A percentile compares a stretch with the other conserved stretches of the same genome.
These are phyloP conservation scores for Plasmodium vivax DNA, from an alignment of 169 alveolate genomes.

Conservation along the genomic window DNA sequence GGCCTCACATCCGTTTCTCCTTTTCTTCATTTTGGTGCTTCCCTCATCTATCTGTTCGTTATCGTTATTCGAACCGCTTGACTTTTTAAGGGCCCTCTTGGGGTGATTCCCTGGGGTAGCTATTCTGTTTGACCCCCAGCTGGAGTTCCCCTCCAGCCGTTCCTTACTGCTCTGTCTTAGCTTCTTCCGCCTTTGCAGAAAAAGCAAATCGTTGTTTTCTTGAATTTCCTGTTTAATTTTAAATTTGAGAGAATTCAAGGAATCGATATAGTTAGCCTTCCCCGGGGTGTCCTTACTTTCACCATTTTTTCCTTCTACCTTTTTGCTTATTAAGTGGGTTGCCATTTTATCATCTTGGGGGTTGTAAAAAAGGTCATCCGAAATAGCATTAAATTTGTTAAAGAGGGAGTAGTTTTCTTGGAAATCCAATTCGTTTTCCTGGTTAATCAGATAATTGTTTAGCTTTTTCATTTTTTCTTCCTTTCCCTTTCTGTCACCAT, in stretches of 20 bases:
- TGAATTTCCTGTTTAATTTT: slow-evolving; percentile 67
- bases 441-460: slow-evolving; percentile 28
- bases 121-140: neutral
- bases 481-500: neutral
- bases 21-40: slow-evolving; percentile 13
- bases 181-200: neutral
- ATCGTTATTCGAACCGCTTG: neutral
- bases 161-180: neutral
- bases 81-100: slow-evolving; percentile 1
- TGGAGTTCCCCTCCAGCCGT: neutral
- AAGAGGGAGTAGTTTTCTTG: slow-evolving; percentile 48
- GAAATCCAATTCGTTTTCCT: slow-evolving; percentile 49
- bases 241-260: slow-evolving; percentile 23
- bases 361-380: slow-evolving; percentile 26
- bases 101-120: neutral
- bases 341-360: neutral
- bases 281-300: neutral
- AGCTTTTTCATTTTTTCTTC: slow-evolving; percentile 53
- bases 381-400: slow-evolving; percentile 15
- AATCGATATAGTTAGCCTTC: slow-evolving; percentile 14
- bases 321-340: neutral
- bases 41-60: neutral
- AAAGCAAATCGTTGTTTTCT: slow-evolving; percentile 36
- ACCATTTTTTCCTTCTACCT: slow-evolving; percentile 2
- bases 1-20: neutral